Conservation (phyloP, 306 rosid genomes). For the Datisca glomerata region DNA sequence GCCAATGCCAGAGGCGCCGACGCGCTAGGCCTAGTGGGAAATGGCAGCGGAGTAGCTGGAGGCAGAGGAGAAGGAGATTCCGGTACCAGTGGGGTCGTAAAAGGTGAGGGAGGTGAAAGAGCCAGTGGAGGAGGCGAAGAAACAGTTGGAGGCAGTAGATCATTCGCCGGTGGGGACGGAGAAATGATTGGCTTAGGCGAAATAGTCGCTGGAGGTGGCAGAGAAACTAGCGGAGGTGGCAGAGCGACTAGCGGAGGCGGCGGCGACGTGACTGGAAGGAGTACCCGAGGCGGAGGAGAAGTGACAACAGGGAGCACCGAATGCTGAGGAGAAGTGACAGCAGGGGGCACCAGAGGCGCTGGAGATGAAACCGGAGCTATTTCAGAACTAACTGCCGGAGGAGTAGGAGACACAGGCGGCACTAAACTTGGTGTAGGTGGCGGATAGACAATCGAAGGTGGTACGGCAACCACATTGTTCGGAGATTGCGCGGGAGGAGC, state of each 20-base stretch:
- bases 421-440: slow-evolving; percentile 7
- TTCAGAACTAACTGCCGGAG: too few species aligned
- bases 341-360: too few species aligned
- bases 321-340: too few species aligned
- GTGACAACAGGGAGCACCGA: not conserved
- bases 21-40: not conserved
- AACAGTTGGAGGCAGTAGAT: too few species aligned
- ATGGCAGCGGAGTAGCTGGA: slow-evolving; percentile 3
- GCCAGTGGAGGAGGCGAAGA: not conserved
- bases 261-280: not conserved
- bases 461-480: not conserved
- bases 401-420: too few species aligned
- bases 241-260: not conserved
- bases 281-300: slow-evolving; percentile 6
- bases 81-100: slow-evolving; percentile 3
- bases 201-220: too few species aligned
- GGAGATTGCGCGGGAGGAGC: not conserved
- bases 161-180: too few species aligned
- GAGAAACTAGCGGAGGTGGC: too few species aligned
- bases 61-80: not conserved
- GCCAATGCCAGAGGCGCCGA: slow-evolving; percentile 1
- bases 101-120: not conserved
- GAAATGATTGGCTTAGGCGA: too few species aligned
- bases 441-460: not conserved
- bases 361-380: too few species aligned